Conservation (phyloP, 805 yeast species). For the Pichia heedii region DNA sequence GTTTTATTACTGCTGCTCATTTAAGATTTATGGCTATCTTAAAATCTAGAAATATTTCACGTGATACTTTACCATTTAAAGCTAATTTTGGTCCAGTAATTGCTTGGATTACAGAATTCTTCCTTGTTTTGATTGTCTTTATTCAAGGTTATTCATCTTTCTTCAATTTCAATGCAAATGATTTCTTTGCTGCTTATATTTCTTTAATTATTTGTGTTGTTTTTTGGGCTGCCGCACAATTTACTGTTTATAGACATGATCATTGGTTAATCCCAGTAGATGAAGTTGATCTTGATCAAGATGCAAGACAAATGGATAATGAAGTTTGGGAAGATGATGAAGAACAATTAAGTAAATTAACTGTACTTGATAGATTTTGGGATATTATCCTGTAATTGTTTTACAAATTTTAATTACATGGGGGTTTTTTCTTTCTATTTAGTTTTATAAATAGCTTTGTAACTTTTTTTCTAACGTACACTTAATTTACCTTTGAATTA, state of each 20-base stretch:
- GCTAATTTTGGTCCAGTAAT: constrained; percentile 60
- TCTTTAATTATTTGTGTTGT: constrained; percentile 54
- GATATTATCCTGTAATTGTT: constrained; percentile 11
- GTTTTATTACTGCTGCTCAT: constrained; percentile 54
- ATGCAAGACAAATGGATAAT: constrained; percentile 26
- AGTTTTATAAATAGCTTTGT: too few relatives aligned
- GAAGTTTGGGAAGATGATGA: constrained; percentile 46
- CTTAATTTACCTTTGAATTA: too few relatives aligned
- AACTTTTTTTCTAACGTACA: too few relatives aligned
- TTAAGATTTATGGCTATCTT: constrained; percentile 62
- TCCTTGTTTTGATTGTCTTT: constrained; percentile 47
- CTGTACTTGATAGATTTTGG: constrained; percentile 5
- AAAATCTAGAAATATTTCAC: constrained; percentile 50
- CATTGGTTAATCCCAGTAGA: constrained; percentile 39
- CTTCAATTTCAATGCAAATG: constrained; percentile 41
- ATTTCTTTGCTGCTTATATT: constrained; percentile 63
- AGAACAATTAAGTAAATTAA: not conserved
- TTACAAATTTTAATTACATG: too few relatives aligned
- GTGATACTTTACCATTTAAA: constrained; percentile 67
- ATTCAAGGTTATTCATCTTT: constrained; percentile 69
- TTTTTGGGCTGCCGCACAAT: constrained; percentile 39
- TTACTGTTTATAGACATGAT: constrained; percentile 44
- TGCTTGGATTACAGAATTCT: constrained; percentile 54
- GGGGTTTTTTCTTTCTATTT: too few relatives aligned
- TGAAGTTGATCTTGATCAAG: constrained; percentile 42